A percentile compares a stretch with the other conserved stretches of the same genome.
phyloP scores from a whole-genome alignment of 1,284 basidiomycete species.

The Bondarzewia mesenterica region DNA sequence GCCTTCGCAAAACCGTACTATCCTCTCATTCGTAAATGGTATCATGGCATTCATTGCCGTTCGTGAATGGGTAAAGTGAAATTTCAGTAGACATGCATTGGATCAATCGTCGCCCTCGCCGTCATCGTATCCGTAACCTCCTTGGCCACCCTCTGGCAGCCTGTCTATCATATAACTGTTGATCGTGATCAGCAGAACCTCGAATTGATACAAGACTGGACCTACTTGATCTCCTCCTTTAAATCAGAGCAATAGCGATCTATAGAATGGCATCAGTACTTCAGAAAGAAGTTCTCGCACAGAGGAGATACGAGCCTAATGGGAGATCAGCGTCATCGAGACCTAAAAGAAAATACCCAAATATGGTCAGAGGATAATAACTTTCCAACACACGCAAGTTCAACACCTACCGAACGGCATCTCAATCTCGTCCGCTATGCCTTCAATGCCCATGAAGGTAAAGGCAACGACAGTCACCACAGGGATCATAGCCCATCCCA shows the following conservation, averaged over 20 bases:
- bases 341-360: constrained; percentile 28
- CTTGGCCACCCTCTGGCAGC: constrained; percentile 70
- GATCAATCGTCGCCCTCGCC: constrained; percentile 73
- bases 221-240: constrained; percentile 76
- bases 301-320: constrained; percentile 42
- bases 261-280: constrained; percentile 22
- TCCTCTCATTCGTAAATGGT: background rate
- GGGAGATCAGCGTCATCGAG: constrained; percentile 59
- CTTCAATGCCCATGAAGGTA: constrained; percentile 90
- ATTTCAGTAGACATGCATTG: too few species aligned
- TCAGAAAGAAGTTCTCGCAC: constrained; percentile 12
- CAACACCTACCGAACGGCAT: constrained; percentile 68
- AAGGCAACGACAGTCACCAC: constrained; percentile 79
- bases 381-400: background rate
- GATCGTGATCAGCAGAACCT: background rate
- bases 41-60: too few species aligned
- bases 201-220: background rate
- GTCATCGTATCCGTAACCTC: constrained; percentile 58
- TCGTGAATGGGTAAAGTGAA: too few species aligned
- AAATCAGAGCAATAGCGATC: constrained; percentile 82
- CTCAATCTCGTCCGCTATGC: constrained; percentile 88
- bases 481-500: constrained; percentile 78
- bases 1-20: too few species aligned
- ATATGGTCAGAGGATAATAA: background rate
- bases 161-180: constrained; percentile 71